Evolutionary conservation across 345 rosid species (phyloP), one percentile per base, ranked within the genome.

Genomic region (Euphorbia pulcherrima): DNA sequence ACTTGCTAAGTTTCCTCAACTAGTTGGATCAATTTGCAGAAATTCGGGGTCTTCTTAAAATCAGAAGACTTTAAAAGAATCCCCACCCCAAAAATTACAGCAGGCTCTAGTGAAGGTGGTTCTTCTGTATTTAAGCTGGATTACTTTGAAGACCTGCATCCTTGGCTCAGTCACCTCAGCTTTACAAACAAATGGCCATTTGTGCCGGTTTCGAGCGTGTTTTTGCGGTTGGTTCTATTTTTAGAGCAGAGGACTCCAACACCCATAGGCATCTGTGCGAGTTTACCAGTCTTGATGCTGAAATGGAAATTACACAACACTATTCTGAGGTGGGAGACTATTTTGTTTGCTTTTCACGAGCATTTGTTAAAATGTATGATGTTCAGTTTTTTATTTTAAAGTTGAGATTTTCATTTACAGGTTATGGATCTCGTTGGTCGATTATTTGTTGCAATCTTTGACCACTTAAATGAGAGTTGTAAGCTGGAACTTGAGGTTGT

Each of bases 61-160:
- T 18, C 83, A 4, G 85, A 86, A 77, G 78, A 55, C 23, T 93
- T 93, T 81, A 73, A 83, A 54, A 94, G 80, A 82, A 83, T 93
- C 74, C 94, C 88, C 80, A 89, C 97, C 5, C 97, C 97, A 0
- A 93, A 93, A 78, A 16, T 93, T 68, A 86, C 84, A 56, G 95
- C 85, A 61, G 97, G 98, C 59, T 83, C 90, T 28, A 92, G 98
- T 77, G 98, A 92, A 80, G 98, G 96, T 33, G 98, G 97, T 62
- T 77, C 98, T 76, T 87, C 98, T 79, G 96, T 93, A 18, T 93
- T 93, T 82, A 79, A 64, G 77, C 71, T 93, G 77, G 96, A 92
- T 41, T 93, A 93, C 86, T n/a, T n/a, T n/a, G 90, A 89, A 75
- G 97, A 59, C 74, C 86, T 39, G 98, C 97, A 10, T 93, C 96